phyloP scores from a whole-genome alignment of 2,329 filamentous ascomycete species.

The Xylaria sp. region DNA sequence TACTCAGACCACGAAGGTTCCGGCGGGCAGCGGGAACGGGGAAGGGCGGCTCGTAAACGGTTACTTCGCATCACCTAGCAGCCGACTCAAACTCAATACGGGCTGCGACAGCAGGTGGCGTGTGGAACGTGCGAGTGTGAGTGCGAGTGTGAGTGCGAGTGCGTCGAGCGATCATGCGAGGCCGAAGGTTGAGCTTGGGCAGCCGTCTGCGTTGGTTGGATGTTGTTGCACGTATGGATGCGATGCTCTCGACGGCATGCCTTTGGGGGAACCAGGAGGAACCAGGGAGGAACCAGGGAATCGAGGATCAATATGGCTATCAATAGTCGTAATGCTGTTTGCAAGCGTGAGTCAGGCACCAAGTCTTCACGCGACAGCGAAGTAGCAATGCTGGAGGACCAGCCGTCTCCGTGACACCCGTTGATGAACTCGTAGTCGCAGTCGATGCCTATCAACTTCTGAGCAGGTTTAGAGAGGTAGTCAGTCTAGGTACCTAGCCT shows the following conservation, averaged over 20 bases:
- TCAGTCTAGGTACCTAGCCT: too few species aligned
- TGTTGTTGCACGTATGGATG: neutral
- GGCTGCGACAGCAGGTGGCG: neutral
- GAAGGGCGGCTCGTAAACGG: neutral
- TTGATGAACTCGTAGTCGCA: neutral
- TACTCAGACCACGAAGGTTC: conserved; percentile 12
- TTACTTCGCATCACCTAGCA: conserved; percentile 10
- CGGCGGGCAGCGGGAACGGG: conserved; percentile 9
- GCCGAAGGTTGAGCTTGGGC: conserved; percentile 3
- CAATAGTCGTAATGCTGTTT: conserved; percentile 4
- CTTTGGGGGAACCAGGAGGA: neutral
- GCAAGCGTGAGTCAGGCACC: neutral
- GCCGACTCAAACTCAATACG: neutral
- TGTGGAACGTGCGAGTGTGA: conserved; percentile 19
- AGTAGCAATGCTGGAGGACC: conserved; percentile 1
- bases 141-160: conserved; percentile 10
- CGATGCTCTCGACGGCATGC: conserved; percentile 1
- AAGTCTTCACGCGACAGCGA: conserved; percentile 18
- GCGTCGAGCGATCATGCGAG: conserved; percentile 18
- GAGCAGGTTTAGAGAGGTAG: too few species aligned
- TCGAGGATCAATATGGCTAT: neutral
- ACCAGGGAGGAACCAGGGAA: neutral
- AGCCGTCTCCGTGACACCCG: conserved; percentile 2
- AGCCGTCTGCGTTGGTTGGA: neutral
- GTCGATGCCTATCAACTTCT: neutral